Evolutionary conservation across 2,329 filamentous ascomycete genomes (phyloP).

Genomic region (Hypomyces rosellus): DNA sequence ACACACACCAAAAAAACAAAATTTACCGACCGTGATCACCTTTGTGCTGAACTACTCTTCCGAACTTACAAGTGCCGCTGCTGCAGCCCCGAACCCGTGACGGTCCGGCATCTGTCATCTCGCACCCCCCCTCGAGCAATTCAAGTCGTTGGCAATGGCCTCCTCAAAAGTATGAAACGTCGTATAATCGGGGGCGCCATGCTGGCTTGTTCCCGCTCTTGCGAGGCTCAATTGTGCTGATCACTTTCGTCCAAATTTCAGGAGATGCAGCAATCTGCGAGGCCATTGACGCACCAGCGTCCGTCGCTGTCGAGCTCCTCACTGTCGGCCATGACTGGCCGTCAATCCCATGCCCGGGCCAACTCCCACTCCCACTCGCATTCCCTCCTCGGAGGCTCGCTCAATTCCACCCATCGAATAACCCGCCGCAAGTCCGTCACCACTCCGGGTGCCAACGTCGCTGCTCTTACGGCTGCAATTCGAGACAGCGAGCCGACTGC

Average conservation of each 20-base stretch:
- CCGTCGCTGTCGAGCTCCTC: slow-evolving; percentile 53
- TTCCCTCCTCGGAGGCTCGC: slow-evolving; percentile 68
- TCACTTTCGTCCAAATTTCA: slow-evolving; percentile 28
- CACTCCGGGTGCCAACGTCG: slow-evolving; percentile 63
- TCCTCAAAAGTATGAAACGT: slow-evolving; percentile 51
- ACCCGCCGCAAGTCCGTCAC: slow-evolving; percentile 93
- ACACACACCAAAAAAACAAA: neutral
- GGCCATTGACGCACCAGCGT: slow-evolving; percentile 60
- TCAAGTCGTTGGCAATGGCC: slow-evolving; percentile 47
- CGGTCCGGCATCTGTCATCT: slow-evolving; percentile 27
- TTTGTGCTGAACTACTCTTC: slow-evolving; percentile 1
- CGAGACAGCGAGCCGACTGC: slow-evolving; percentile 57
- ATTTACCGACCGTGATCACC: too few species aligned
- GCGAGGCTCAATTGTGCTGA: slow-evolving; percentile 30
- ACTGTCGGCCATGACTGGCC: slow-evolving; percentile 51
- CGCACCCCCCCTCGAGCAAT: slow-evolving; percentile 25
- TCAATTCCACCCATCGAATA: slow-evolving; percentile 78
- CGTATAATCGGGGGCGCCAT: slow-evolving; percentile 18
- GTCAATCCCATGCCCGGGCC: slow-evolving; percentile 62
- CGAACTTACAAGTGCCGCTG: slow-evolving; percentile 11
- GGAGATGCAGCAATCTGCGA: slow-evolving; percentile 60
- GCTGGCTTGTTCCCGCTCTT: slow-evolving; percentile 25
- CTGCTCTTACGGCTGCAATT: slow-evolving; percentile 67
- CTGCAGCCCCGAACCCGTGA: slow-evolving; percentile 21
- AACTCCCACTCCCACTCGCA: slow-evolving; percentile 77